Conservation (phyloP, 805 yeast genomes). For the Lachancea cidri region DNA sequence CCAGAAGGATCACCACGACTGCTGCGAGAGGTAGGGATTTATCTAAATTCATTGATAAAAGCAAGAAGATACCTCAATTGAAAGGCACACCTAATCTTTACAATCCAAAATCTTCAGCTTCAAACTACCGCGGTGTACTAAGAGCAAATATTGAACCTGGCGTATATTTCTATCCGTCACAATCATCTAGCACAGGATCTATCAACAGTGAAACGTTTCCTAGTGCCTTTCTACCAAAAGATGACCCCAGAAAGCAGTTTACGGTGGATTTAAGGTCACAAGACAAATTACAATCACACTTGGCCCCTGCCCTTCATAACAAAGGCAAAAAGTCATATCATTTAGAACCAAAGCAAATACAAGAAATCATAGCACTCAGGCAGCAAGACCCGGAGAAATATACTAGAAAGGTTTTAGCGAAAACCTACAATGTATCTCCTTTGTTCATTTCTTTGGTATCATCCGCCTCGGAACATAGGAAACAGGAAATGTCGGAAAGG, state of each 20-base stretch:
- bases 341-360: constrained; percentile 51
- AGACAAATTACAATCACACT: constrained; percentile 28
- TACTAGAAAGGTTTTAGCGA: constrained; percentile 59
- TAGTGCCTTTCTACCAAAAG: constrained; percentile 56
- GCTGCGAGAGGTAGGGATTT: constrained; percentile 10
- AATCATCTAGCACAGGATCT: constrained; percentile 53
- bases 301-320: constrained; percentile 36
- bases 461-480: constrained; percentile 37
- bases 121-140: constrained; percentile 49
- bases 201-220: constrained; percentile 51
- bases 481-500: constrained; percentile 42
- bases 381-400: constrained; percentile 52
- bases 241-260: constrained; percentile 50
- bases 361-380: constrained; percentile 54
- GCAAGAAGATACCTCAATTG: constrained; percentile 15
- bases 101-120: constrained; percentile 59
- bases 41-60: constrained; percentile 13
- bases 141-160: constrained; percentile 48
- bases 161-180: constrained; percentile 56
- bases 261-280: constrained; percentile 35
- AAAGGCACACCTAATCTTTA: constrained; percentile 35
- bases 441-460: constrained; percentile 52
- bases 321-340: constrained; percentile 43
- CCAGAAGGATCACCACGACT: constrained; percentile 15
- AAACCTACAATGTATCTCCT: constrained; percentile 49